Evolutionary conservation across 169 alveolate genomes (phyloP), one percentile per base, ranked within the genome.

Genomic region (Cryptosporidium ryanae): DNA sequence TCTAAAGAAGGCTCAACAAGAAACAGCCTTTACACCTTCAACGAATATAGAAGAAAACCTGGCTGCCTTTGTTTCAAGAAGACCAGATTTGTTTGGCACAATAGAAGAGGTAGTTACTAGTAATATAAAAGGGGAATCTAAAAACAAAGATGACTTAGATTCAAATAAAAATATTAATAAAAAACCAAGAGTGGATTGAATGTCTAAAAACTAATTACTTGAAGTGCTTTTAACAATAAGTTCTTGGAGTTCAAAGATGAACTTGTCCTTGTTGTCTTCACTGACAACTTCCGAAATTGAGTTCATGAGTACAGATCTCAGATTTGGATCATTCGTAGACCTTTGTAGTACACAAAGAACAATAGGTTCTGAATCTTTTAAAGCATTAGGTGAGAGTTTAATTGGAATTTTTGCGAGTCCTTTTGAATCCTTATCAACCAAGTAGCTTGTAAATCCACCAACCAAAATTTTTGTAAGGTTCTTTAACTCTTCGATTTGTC

Each of bases 31-130:
- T 65, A 94, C 96, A 15, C 96, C 96, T 17, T 63, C 92, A 54
- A 95, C 91, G 63, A 96, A 94, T 82, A 94, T 95, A 67, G 98
- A 94, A 82, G 94, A 93, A 38, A 94, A 95, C 70, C 91, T 95
- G 49, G 94, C 96, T 1, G 92, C 90, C 57, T 94, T 95, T 91
- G 97, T 94, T 52, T 90, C 96, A 21, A 93, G 93, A 90, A 90
- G 98, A 32, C 98, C 98, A 1, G 98, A 95, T 76, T 90, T 95
- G 17, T 95, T 94, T 71, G 98, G 98, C 13, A 91, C 98, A 27
- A 94, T 94, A n/a, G 97, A 95, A 54, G 97, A 95, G 52, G 96
- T 92, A 67, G 96, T 61, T 61, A 25, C 23, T 15, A 61, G 66
- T 61, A 25, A 61, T 18, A 18, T 18, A 61, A 27, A 61, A 27